Evolutionary conservation across 352 stramenopile genomes (phyloP), one percentile per base, ranked within the genome.

Genomic region (Phytophthora sp.): DNA sequence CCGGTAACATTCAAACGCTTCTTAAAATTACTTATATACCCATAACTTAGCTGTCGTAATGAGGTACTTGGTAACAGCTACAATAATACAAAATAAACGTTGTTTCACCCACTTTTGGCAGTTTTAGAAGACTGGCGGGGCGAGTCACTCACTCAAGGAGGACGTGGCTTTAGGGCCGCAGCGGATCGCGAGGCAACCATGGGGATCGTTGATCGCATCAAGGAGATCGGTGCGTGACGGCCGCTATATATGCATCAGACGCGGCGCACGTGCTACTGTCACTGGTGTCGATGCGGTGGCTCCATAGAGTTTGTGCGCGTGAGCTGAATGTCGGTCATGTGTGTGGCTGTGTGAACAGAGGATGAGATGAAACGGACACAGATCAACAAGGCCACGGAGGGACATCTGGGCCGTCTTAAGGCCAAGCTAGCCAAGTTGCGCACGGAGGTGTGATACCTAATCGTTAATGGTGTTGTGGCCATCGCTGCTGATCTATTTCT

Each of bases 401-500:
- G 77, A 6, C 90, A 96, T 70, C 81, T 99, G 26, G 95, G 96
- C 8, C 85, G 89, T 42, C 77, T 99, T 27, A 99, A 99, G 78
- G 98, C 98, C 31, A 99, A 99, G 82, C 83, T 99, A 30, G 97
- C 97, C 31, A 99, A 99, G 80, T 77, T 99, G 29, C 95, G 97
- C 46, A 97, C 93, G n/a, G 97, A 99, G 77, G 83, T 95, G 42
- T 26, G 24, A n/a, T 63, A 3, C 31, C 13, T 27, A 60, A 33
- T 7, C 11, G 26, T 7, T 24, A 23, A 26, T 47, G 6, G 45
- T 16, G 0, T 47, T 44, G n/a, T 38, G 21, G 13, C 11, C 45
- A 13, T 42, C 16, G 20, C 33, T 54, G 7, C 65, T 63, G 20
- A 47, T 51, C 15, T 20, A 53, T 33, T 33, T 39, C 3, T 27